Conservation (phyloP, 2,329 filamentous ascomycete species). For the Leptographium lundbergii region DNA sequence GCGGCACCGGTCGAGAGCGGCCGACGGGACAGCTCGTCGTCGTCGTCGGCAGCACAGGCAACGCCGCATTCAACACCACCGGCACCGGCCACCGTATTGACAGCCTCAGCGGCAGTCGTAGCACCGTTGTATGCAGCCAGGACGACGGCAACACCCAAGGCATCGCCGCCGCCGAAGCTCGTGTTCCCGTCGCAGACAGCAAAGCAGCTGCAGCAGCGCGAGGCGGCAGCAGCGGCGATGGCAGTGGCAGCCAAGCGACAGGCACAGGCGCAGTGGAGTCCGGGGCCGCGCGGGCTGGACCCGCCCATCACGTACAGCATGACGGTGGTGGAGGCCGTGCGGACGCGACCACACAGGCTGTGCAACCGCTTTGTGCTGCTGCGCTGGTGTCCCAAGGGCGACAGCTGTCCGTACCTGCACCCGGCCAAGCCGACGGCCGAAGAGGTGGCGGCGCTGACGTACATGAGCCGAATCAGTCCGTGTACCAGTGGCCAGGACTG, state of each 20-base stretch:
- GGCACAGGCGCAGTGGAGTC: slow-evolving; percentile 29
- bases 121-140: not conserved
- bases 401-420: slow-evolving; percentile 45
- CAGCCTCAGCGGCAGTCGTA: not conserved
- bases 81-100: slow-evolving; percentile 18
- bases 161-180: slow-evolving; percentile 13
- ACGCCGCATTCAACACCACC: not conserved
- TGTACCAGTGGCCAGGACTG: slow-evolving; percentile 47
- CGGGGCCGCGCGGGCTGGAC: slow-evolving; percentile 42
- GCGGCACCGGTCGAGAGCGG: not conserved
- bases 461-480: slow-evolving; percentile 43
- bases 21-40: not conserved
- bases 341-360: slow-evolving; percentile 44
- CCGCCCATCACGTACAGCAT: slow-evolving; percentile 33
- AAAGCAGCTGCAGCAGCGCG: slow-evolving; percentile 13
- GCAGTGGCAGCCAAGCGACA: slow-evolving; percentile 15
- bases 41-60: no score
- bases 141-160: not conserved
- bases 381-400: slow-evolving; percentile 40
- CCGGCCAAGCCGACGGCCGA: slow-evolving; percentile 38
- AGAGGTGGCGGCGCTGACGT: slow-evolving; percentile 42
- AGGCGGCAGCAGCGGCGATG: slow-evolving; percentile 10
- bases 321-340: slow-evolving; percentile 37
- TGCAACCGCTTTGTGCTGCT: slow-evolving; percentile 52
- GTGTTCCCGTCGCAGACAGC: slow-evolving; percentile 25